Evolutionary conservation across 2,329 filamentous ascomycete genomes (phyloP), one percentile per base, ranked within the genome.

Genomic region (Penicillium expansum): DNA sequence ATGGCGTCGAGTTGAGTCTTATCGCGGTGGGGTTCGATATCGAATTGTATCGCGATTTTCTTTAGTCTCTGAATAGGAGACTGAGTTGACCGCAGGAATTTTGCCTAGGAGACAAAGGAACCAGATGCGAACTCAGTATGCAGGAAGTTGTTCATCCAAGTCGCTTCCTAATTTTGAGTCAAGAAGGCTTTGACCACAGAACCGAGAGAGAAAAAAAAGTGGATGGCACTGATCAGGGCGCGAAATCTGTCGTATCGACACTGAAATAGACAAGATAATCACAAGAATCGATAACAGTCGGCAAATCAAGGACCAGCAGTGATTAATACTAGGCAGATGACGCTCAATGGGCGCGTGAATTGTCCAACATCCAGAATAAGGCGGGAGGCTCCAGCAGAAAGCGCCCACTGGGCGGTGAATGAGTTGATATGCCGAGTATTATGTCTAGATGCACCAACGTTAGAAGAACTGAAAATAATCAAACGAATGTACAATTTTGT

Each of bases 291-390:
- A 45, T 27, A 50, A 53, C 41, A 47, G 39, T 38, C 29, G 24
- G 45, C 44, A 43, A 24, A 52, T 54, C 43, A 48, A 56, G 24
- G 29, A 42, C 50, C 49, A 37, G 38, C 33, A 53, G 55, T 54
- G 43, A 62, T 60, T 45, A 29, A 49, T 42, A 33, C 41, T 38
- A 57, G 49, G 32, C 22, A 58, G 47, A 54, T 51, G 60, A 62
- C 58, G 55, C 57, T 63, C 56, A 62, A 55, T 48, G 55, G 47
- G 45, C 48, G 61, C 48, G 49, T 54, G 55, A 58, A 62, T 58
- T 51, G 55, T 57, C 41, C 59, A 48, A 56, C 59, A 57, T 61
- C 51, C 62, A 61, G 55, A 41, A 33, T 24, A 32, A 41, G 53
- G 52, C 42, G 38, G 50, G 48, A 32, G 42, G 35, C 33, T 38